Percentiles rank a stretch among this genome's conserved stretches.
These are phyloP conservation scores for Penicillium verrucosum DNA, from an alignment of 2,329 filamentous ascomycete species.

Conservation along the genomic window DNA sequence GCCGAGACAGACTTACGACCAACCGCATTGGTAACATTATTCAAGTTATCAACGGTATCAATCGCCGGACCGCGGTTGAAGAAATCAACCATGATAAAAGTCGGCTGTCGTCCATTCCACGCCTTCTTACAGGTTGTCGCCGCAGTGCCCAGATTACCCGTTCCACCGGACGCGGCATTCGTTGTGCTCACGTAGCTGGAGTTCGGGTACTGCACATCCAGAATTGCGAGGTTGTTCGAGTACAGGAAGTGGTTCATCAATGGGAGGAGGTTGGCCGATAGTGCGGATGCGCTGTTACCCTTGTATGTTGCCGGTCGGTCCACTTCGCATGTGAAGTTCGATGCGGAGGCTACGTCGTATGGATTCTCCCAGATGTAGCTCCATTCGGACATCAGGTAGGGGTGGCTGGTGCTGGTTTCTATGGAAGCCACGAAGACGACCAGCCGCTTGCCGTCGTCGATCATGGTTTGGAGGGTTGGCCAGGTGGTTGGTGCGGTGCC, in stretches of 20 bases:
- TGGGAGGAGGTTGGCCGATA: conserved; percentile 61
- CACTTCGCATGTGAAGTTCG: conserved; percentile 69
- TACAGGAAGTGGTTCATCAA: conserved; percentile 81
- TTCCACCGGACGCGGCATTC: conserved; percentile 59
- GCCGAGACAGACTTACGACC: conserved; percentile 40
- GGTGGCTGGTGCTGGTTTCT: conserved; percentile 32
- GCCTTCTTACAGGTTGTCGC: conserved; percentile 53
- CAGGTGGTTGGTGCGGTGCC: conserved; percentile 51
- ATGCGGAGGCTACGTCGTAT: conserved; percentile 60
- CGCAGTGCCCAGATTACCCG: conserved; percentile 51
- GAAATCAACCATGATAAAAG: conserved; percentile 76
- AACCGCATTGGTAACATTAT: conserved; percentile 50
- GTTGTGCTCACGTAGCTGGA: conserved; percentile 59
- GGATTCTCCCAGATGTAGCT: conserved; percentile 65
- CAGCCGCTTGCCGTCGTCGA: conserved; percentile 61
- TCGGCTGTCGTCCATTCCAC: conserved; percentile 61
- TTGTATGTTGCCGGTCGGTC: conserved; percentile 59
- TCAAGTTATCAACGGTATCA: conserved; percentile 65
- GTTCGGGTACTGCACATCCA: conserved; percentile 60
- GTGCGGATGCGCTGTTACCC: conserved; percentile 49
- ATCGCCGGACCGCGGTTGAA: conserved; percentile 71
- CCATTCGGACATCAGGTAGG: conserved; percentile 46
- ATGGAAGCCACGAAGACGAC: conserved; percentile 65
- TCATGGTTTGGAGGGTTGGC: conserved; percentile 71
- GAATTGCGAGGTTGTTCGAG: conserved; percentile 43